These are phyloP conservation scores for Boechera stricta DNA, from an alignment of 345 rosid genomes.

Conservation along the genomic window DNA sequence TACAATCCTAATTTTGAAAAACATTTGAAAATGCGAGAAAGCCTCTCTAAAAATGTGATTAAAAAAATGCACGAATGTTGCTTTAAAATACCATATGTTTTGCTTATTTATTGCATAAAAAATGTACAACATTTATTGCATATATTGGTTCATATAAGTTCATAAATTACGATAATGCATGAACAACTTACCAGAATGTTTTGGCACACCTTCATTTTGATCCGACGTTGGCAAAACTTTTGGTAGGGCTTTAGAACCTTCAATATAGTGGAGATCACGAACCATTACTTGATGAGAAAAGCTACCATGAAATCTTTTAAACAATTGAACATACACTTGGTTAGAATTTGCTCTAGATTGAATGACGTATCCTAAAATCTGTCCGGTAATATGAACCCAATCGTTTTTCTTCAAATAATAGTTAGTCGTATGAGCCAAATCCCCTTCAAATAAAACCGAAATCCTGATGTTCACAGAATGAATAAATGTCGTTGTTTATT, in stretches of 20 bases:
- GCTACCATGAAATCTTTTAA: slow-evolving; percentile 4
- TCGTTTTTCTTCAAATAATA: slow-evolving; percentile 66
- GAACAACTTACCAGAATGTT: slow-evolving; percentile 46
- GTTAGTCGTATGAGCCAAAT: slow-evolving; percentile 73
- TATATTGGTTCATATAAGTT: no score
- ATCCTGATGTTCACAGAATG: slow-evolving; percentile 52
- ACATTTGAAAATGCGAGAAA: no score
- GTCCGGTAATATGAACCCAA: slow-evolving; percentile 66
- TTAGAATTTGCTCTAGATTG: slow-evolving; percentile 41
- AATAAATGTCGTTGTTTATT: background rate
- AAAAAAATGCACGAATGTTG: no score
- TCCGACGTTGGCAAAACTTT: slow-evolving; percentile 27
- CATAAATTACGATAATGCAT: no score
- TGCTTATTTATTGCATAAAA: no score
- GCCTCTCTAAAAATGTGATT: no score
- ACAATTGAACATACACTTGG: slow-evolving; percentile 51
- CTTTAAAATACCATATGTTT: no score
- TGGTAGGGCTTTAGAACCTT: slow-evolving; percentile 38
- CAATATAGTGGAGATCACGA: slow-evolving; percentile 61
- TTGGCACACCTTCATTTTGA: slow-evolving; percentile 40
- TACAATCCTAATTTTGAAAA: no score
- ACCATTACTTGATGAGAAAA: slow-evolving; percentile 64
- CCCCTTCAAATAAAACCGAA: slow-evolving; percentile 76
- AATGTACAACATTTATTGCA: no score
- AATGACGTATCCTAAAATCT: slow-evolving; percentile 54